phyloP scores from a whole-genome alignment of 73 alveolate species.

The Tetrahymena thermophila region DNA sequence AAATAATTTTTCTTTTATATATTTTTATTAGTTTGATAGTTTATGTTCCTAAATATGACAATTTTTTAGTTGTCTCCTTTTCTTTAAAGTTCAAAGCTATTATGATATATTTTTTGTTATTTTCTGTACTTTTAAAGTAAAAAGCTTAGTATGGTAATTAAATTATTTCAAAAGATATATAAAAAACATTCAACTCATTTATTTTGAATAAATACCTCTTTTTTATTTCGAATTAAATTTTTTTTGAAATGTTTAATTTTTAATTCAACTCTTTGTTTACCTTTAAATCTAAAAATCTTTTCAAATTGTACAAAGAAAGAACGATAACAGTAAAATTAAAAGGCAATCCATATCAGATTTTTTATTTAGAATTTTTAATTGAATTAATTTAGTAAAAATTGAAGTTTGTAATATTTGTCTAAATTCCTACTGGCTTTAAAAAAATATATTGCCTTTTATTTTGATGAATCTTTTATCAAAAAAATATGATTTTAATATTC shows the following conservation, averaged over 20 bases:
- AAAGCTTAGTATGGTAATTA: not conserved
- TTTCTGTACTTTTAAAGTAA: not conserved
- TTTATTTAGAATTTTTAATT: not conserved
- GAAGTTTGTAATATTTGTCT: not conserved
- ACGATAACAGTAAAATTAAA: not conserved
- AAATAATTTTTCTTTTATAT: too few species aligned
- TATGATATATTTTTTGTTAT: not conserved
- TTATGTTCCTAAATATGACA: not conserved
- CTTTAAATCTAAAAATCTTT: not conserved
- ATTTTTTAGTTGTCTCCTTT: not conserved
- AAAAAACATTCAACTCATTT: not conserved
- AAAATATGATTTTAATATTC: too few species aligned
- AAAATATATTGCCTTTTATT: not conserved
- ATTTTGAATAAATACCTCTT: not conserved
- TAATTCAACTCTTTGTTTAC: not conserved
- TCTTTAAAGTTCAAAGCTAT: too few species aligned
- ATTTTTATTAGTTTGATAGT: not conserved
- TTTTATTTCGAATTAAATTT: not conserved
- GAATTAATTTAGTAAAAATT: not conserved
- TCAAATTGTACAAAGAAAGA: not conserved
- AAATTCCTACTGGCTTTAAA: not conserved
- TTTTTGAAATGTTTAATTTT: not conserved
- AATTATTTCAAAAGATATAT: not conserved
- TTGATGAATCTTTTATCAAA: too few species aligned
- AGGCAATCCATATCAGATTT: not conserved